phyloP scores from a whole-genome alignment of 2,329 filamentous ascomycete species.

The Neofusicoccum umdonicola region DNA sequence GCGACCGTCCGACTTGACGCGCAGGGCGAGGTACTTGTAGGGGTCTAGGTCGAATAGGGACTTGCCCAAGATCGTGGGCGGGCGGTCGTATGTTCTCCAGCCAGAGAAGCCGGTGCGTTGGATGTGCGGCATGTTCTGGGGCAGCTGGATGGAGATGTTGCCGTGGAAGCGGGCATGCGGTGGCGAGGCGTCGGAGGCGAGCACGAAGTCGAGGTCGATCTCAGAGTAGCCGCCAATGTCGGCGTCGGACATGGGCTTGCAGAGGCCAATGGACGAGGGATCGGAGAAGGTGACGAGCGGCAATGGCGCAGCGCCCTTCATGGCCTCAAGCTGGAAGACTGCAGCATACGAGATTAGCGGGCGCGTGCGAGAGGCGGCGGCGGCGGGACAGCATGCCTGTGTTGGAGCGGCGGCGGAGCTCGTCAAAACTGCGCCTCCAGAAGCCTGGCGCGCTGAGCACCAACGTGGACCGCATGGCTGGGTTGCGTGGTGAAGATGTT shows the following conservation, averaged over 20 bases:
- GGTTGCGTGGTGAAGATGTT: not conserved
- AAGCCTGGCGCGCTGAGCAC: slow-evolving; percentile 46
- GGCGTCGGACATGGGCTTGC: slow-evolving; percentile 80
- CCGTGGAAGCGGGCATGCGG: slow-evolving; percentile 82
- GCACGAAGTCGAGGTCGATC: slow-evolving; percentile 66
- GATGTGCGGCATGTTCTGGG: slow-evolving; percentile 68
- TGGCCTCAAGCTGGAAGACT: slow-evolving; percentile 69
- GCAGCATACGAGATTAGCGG: slow-evolving; percentile 25
- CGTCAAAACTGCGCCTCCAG: slow-evolving; percentile 57
- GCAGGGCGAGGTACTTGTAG: slow-evolving; percentile 81
- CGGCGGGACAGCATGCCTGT: slow-evolving; percentile 46
- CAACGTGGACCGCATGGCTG: slow-evolving; percentile 10
- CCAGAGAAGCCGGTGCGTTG: slow-evolving; percentile 84
- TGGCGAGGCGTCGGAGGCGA: slow-evolving; percentile 46
- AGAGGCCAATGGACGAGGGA: slow-evolving; percentile 42
- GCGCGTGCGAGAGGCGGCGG: slow-evolving; percentile 28
- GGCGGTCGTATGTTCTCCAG: slow-evolving; percentile 78
- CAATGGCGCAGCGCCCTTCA: slow-evolving; percentile 64
- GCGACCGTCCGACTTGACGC: slow-evolving; percentile 85
- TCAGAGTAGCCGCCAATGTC: slow-evolving; percentile 85
- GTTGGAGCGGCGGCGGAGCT: slow-evolving; percentile 56
- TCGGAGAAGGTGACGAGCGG: slow-evolving; percentile 63
- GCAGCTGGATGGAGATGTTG: slow-evolving; percentile 81
- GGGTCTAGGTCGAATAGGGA: slow-evolving; percentile 86
- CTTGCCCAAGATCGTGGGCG: slow-evolving; percentile 78